Conservation (phyloP, 2,329 filamentous ascomycete species). For the Epichloe gansuensis region DNA sequence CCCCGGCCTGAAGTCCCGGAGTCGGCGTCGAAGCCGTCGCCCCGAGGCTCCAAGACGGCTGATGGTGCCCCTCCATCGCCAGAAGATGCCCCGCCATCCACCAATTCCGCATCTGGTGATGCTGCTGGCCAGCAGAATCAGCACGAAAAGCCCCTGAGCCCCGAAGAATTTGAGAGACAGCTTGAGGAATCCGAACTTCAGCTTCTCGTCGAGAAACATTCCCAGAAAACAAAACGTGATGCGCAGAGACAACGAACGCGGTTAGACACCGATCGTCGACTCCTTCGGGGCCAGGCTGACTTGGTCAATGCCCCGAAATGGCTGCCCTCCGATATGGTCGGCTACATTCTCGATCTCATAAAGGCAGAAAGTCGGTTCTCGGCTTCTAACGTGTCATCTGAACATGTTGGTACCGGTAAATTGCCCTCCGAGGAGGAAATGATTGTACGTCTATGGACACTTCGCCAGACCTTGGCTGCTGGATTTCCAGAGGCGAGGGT, state of each 20-base stretch:
- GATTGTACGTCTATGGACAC: slow-evolving; percentile 68
- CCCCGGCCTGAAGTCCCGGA: slow-evolving; percentile 48
- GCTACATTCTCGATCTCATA: slow-evolving; percentile 62
- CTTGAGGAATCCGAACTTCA: slow-evolving; percentile 87
- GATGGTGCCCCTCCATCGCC: slow-evolving; percentile 10
- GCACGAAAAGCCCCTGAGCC: slow-evolving; percentile 45
- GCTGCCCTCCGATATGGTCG: slow-evolving; percentile 67
- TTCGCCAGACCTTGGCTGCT: slow-evolving; percentile 60
- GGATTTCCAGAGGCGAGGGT: slow-evolving; percentile 55
- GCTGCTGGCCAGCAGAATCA: slow-evolving; percentile 3
- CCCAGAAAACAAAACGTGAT: slow-evolving; percentile 66
- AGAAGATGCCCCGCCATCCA: slow-evolving; percentile 16
- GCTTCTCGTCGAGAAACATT: slow-evolving; percentile 71
- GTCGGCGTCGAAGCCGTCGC: slow-evolving; percentile 16
- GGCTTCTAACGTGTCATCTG: slow-evolving; percentile 34
- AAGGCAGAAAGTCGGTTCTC: slow-evolving; percentile 50
- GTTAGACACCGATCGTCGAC: slow-evolving; percentile 71
- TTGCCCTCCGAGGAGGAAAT: slow-evolving; percentile 62
- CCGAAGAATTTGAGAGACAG: slow-evolving; percentile 82
- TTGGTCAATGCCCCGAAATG: slow-evolving; percentile 60
- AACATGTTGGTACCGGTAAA: slow-evolving; percentile 33
- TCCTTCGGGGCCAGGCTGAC: slow-evolving; percentile 69
- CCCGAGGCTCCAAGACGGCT: slow-evolving; percentile 15
- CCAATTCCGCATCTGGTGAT: slow-evolving; percentile 5
- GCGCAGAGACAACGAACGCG: slow-evolving; percentile 62